These are phyloP conservation scores for Eragrostis curvula DNA, from an alignment of 176 grass and related monocot genomes.

Conservation along the genomic window DNA sequence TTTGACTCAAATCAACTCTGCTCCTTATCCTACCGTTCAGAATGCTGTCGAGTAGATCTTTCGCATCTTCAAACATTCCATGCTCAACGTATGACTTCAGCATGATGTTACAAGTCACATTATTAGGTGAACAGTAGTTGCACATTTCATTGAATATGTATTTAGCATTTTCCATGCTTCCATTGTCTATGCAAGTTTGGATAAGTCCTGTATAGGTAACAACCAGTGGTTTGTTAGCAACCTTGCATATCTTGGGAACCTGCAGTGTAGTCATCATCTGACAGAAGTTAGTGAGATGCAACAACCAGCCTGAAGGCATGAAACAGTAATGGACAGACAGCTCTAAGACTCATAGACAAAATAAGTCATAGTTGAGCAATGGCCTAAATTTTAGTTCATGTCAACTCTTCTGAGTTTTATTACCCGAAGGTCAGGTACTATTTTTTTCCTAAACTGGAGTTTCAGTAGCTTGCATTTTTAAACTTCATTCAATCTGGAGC, in stretches of 20 bases:
- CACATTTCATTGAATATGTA: constrained; percentile 87
- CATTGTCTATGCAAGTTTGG: constrained; percentile 79
- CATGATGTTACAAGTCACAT: constrained; percentile 89
- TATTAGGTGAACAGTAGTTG: constrained; percentile 84
- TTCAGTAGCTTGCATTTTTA: background rate
- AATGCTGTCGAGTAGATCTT: constrained; percentile 69
- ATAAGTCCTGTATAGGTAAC: constrained; percentile 95
- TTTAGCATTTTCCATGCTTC: constrained; percentile 80
- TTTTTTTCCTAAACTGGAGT: background rate
- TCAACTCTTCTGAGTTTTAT: constrained; percentile 11
- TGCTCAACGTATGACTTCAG: constrained; percentile 75
- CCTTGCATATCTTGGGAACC: constrained; percentile 96
- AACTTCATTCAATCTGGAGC: background rate
- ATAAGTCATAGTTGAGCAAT: background rate
- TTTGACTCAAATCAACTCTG: constrained; percentile 47
- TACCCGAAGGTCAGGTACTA: background rate
- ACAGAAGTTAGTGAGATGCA: constrained; percentile 26
- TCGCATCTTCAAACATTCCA: constrained; percentile 81
- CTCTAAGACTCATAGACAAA: constrained; percentile 11
- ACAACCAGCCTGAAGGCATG: constrained; percentile 26
- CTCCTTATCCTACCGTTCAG: constrained; percentile 58
- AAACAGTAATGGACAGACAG: constrained; percentile 2
- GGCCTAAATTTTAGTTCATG: constrained; percentile 1
- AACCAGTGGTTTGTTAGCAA: constrained; percentile 96
- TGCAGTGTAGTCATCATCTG: constrained; percentile 46